Percentiles rank a stretch among this genome's conserved stretches.
These are phyloP conservation scores for Crithidia fasciculata DNA, from an alignment of 208 protist genomes.

Conservation along the genomic window DNA sequence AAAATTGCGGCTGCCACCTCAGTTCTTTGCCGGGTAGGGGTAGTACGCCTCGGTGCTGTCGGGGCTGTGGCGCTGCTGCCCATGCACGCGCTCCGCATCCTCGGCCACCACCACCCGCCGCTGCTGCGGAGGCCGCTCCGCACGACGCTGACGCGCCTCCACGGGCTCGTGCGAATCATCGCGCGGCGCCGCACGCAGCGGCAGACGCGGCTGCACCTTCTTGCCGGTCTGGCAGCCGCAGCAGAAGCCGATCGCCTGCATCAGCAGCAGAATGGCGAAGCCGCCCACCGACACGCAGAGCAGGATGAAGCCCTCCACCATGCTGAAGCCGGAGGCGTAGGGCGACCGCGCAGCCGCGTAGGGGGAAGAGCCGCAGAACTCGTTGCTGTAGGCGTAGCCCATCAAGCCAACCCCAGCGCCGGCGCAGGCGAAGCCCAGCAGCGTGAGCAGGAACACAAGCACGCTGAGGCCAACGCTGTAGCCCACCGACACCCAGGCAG, in stretches of 20 bases:
- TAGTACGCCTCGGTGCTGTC: too few species aligned
- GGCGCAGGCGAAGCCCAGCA: neutral
- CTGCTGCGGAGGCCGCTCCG: too few species aligned
- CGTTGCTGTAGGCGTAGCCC: neutral
- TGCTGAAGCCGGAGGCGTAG: constrained; percentile 1
- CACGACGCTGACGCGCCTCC: neutral
- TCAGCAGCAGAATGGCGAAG: constrained; percentile 4
- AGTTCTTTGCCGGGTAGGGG: too few species aligned
- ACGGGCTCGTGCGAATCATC: neutral
- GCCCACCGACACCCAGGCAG: constrained; percentile 6
- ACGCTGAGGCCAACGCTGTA: neutral
- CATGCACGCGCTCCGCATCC: too few species aligned
- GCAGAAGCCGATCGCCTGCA: constrained; percentile 10
- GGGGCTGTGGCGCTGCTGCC: too few species aligned
- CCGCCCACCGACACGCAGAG: constrained; percentile 22
- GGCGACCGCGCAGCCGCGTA: neutral
- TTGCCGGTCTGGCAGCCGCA: neutral
- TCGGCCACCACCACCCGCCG: too few species aligned
- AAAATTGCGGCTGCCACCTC: too few species aligned
- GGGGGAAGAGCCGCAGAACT: neutral
- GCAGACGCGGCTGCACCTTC: too few species aligned
- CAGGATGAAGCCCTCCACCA: constrained; percentile 41
- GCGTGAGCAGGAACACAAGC: neutral
- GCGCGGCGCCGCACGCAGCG: neutral
- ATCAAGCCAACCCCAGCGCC: neutral